Conservation (phyloP, 2,329 filamentous ascomycete genomes). For the Tolypocladium endophyticum region DNA sequence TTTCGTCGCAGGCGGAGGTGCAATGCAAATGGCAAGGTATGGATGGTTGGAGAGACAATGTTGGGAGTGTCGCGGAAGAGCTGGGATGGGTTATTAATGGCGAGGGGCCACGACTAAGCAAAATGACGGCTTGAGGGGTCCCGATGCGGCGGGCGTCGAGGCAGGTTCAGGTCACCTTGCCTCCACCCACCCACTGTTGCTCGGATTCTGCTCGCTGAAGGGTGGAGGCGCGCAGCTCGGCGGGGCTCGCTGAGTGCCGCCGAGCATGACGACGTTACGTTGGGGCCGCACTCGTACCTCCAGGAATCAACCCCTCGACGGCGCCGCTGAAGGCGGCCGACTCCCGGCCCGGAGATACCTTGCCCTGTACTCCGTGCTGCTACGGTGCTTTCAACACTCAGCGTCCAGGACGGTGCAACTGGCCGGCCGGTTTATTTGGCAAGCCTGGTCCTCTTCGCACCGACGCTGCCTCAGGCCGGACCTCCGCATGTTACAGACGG, state of each 20-base stretch:
- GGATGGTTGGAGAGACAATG: not conserved
- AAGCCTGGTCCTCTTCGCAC: not conserved
- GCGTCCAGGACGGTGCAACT: not conserved
- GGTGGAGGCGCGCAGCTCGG: not conserved
- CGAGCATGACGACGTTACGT: not conserved
- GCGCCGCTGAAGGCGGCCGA: not conserved
- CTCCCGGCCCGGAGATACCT: not conserved
- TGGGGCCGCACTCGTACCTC: not conserved
- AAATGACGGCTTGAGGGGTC: not conserved
- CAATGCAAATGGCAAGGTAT: not conserved
- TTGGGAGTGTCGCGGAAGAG: constrained; percentile 5
- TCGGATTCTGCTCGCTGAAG: not conserved
- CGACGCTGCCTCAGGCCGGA: not conserved
- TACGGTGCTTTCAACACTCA: not conserved
- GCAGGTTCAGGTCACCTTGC: not conserved
- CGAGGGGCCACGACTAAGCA: constrained; percentile 1
- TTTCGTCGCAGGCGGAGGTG: not conserved
- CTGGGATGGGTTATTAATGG: constrained; percentile 9
- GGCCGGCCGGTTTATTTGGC: not conserved
- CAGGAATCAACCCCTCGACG: not conserved
- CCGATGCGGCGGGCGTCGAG: not conserved
- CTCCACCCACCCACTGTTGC: not conserved
- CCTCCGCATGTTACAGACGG: not conserved
- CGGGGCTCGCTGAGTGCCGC: not conserved
- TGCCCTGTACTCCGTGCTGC: too few relatives aligned